Evolutionary conservation across 2,329 filamentous ascomycete genomes (phyloP).

Genomic region (Xylariaceae sp.): DNA sequence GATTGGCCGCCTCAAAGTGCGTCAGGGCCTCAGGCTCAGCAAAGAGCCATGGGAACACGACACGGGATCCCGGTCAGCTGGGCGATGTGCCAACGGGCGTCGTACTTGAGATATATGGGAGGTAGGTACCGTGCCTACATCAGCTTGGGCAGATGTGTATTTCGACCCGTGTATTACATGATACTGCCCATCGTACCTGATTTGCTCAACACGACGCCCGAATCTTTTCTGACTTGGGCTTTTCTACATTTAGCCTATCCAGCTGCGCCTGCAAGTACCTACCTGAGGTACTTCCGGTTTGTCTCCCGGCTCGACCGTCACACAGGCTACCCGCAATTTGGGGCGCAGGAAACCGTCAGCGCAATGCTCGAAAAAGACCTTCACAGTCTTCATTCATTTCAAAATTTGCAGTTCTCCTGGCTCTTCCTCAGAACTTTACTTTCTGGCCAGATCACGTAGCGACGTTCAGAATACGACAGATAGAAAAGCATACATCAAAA

Average conservation of each 20-base stretch:
- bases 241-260: not conserved
- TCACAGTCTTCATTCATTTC: conserved; percentile 10
- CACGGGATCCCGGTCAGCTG: conserved; percentile 16
- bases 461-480: conserved; percentile 19
- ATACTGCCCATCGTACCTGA: no score
- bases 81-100: conserved; percentile 10
- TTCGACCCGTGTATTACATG: no score
- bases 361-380: conserved; percentile 4
- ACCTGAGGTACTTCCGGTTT: conserved; percentile 1
- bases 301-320: conserved; percentile 7
- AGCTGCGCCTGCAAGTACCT: not conserved
- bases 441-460: conserved; percentile 9
- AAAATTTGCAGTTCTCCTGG: conserved; percentile 2
- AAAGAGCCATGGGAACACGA: conserved; percentile 17
- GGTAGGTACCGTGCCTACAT: not conserved
- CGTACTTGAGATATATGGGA: not conserved
- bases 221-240: not conserved
- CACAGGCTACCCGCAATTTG: no score
- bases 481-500: conserved; percentile 5
- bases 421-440: conserved; percentile 1
- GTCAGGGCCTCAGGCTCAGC: no score
- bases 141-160: not conserved
- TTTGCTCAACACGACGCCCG: not conserved
- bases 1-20: conserved; percentile 26
- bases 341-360: conserved; percentile 18